These are phyloP conservation scores for Sequoiadendron giganteum DNA, from an alignment of 75 land plant genomes.

Conservation along the genomic window DNA sequence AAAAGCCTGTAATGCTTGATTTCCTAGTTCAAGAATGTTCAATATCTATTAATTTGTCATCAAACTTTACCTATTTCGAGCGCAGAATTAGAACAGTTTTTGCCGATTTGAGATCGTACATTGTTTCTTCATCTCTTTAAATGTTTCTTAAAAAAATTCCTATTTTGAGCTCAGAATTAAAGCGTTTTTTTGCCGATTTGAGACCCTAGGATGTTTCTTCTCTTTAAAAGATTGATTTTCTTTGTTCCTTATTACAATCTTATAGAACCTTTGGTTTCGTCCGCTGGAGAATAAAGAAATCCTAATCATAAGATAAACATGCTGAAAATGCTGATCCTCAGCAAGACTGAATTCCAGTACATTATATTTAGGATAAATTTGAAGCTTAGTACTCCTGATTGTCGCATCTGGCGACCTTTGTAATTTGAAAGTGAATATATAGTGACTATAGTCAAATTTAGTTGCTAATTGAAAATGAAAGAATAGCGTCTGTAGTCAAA, in stretches of 20 bases:
- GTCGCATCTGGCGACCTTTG: background rate
- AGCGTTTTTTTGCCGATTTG: background rate
- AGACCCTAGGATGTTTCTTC: background rate
- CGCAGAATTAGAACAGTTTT: background rate
- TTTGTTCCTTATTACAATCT: background rate
- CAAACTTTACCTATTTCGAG: background rate
- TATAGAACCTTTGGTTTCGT: background rate
- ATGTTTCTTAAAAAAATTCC: background rate
- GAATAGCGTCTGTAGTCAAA: background rate
- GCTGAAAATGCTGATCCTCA: background rate
- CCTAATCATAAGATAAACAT: background rate
- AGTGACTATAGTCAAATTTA: background rate
- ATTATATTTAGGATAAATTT: background rate
- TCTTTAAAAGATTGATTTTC: too few relatives aligned
- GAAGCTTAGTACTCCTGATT: background rate
- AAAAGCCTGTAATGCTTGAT: background rate
- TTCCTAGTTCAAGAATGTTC: background rate
- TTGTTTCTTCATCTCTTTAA: too few relatives aligned
- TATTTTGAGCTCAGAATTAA: background rate
- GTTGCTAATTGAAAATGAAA: background rate
- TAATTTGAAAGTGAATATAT: background rate
- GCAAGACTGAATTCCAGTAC: background rate
- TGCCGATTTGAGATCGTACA: too few relatives aligned
- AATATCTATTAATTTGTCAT: too few relatives aligned
- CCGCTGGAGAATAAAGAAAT: background rate